These are phyloP conservation scores for Pittosporum tobira DNA, from an alignment of 129 eudicot genomes.

Conservation along the genomic window DNA sequence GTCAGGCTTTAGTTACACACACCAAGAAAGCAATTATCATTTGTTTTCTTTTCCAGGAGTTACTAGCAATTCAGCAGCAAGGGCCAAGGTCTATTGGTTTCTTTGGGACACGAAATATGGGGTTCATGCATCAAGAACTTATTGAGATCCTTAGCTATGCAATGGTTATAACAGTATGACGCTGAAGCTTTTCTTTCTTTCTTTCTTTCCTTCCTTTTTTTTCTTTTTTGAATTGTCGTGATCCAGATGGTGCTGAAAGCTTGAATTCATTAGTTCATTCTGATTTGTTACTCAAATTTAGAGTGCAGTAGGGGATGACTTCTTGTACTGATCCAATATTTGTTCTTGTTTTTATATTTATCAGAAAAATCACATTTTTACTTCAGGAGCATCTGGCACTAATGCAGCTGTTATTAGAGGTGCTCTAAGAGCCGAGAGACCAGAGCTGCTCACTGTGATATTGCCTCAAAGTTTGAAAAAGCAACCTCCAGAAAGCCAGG, in stretches of 20 bases:
- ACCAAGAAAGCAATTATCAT: no score
- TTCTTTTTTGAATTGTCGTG: no score
- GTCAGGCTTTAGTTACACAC: not conserved
- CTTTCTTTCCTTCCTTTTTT: no score
- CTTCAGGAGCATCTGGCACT: constrained; percentile 97
- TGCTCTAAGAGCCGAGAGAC: constrained; percentile 93
- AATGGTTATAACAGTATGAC: constrained; percentile 82
- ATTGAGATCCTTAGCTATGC: constrained; percentile 98
- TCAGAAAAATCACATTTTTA: constrained; percentile 90
- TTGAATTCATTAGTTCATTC: not conserved
- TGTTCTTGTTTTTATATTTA: constrained; percentile 4
- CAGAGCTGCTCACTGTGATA: constrained; percentile 88
- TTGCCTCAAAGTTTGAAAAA: constrained; percentile 91
- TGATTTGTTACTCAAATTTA: no score
- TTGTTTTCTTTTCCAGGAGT: constrained; percentile 44
- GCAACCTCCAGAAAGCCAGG: constrained; percentile 98
- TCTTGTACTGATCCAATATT: not conserved
- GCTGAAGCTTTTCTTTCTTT: not conserved
- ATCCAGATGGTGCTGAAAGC: not conserved
- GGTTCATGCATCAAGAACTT: constrained; percentile 99
- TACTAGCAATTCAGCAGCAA: constrained; percentile 95
- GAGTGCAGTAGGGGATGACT: not conserved
- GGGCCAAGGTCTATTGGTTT: constrained; percentile 92
- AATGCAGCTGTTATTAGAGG: constrained; percentile 98
- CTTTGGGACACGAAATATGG: constrained; percentile 97